phyloP scores from a whole-genome alignment of 768 basidiomycete species.

The Podaxis pistillaris region DNA sequence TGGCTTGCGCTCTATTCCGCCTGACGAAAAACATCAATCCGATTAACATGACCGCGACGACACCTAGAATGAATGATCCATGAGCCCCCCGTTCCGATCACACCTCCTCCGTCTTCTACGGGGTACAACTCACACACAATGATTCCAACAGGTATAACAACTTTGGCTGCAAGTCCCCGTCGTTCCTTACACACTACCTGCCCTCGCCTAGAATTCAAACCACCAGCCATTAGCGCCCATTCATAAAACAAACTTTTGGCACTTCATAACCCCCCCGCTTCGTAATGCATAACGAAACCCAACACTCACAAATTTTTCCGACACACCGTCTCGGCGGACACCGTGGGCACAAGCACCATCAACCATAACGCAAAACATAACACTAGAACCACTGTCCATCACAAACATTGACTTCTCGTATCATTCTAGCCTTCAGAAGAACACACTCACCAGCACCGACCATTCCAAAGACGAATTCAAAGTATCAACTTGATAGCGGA shows the following conservation, averaged over 20 bases:
- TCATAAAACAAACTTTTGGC: not conserved
- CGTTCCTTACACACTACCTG: not conserved
- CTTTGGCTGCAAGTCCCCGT: not conserved
- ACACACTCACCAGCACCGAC: not conserved
- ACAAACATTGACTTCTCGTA: no score
- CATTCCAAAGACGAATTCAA: not conserved
- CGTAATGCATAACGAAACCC: not conserved
- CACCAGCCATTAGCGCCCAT: not conserved
- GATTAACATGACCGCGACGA: not conserved
- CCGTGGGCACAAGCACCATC: slow-evolving; percentile 3
- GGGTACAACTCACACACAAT: not conserved
- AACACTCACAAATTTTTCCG: not conserved
- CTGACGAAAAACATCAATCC: slow-evolving; percentile 19
- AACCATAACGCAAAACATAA: not conserved
- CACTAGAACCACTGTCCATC: not conserved
- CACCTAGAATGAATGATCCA: slow-evolving; percentile 1
- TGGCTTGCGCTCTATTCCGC: slow-evolving; percentile 20
- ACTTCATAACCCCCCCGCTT: not conserved
- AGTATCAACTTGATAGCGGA: not conserved
- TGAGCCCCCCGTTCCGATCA: not conserved
- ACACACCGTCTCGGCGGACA: not conserved
- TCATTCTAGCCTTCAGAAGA: no score
- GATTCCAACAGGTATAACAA: not conserved
- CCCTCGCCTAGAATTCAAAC: not conserved
- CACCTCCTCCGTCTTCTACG: not conserved